Evolutionary conservation across 805 yeast species (phyloP), one percentile per base, ranked within the genome.

Genomic region (Grigorovia transvaalensis): DNA sequence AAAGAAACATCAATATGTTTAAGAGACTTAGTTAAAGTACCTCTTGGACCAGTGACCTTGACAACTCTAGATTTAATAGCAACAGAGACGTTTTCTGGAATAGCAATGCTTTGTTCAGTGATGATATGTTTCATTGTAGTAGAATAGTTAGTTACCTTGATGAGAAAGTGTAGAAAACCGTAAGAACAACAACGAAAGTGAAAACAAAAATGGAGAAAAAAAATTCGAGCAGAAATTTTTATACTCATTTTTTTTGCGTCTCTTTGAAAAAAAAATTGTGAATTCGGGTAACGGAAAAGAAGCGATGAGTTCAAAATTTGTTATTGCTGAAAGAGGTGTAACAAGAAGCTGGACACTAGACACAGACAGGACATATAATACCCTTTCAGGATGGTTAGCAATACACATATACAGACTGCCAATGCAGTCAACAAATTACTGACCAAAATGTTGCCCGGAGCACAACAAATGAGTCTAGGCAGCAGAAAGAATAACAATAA

Each of bases 31-130:
- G 74, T 71, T 72, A 91, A 80, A 63, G 80, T 78, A 77, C 99
- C 99, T 81, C 98, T 90, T 79, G 99, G 99, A 66, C 99, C 99
- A 68, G 85, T 80, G 64, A 93, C 98, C 66, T 82, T 83, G 73
- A 93, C 75, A 70, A 70, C 66, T 80, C 99, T 88, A 74, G 98
- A 81, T 76, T 88, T 86, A 83, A 93, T 91, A 72, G 77, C 75
- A 65, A 93, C 86, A 67, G 84, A 79, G 61, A 93, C 99, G 70
- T 86, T 96, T 75, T 86, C 95, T 76, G 99, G 98, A 74, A 82
- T 69, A 54, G 80, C 85, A 71, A 88, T 79, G 71, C 74, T 70
- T 79, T 87, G 93, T 72, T 86, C 95, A 59, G 93, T 83, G 74
- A 82, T 86, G 69, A 87, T 81, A 87, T 80, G 85, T 79, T 86